These are phyloP conservation scores for Draba incana DNA, from an alignment of 345 rosid species.

Conservation along the genomic window DNA sequence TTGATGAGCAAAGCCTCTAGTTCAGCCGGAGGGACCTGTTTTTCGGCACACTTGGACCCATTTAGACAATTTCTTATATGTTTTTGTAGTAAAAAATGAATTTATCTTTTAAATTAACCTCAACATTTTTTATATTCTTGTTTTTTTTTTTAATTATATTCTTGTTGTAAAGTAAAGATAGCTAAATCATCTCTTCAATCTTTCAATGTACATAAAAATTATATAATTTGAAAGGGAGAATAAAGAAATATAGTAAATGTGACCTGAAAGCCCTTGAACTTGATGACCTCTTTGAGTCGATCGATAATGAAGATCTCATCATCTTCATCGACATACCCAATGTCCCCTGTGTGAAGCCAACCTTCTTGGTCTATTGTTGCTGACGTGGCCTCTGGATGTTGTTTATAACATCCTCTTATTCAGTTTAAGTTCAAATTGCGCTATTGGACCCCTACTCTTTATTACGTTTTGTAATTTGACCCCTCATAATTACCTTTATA, in stretches of 20 bases:
- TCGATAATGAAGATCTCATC: conserved; percentile 85
- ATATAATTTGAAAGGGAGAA: not conserved
- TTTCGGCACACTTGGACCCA: not conserved
- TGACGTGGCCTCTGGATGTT: conserved; percentile 65
- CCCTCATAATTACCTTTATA: no score
- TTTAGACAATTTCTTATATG: no score
- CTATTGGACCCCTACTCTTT: not conserved
- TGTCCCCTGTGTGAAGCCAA: conserved; percentile 94
- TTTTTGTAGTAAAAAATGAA: no score
- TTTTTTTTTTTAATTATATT: no score
- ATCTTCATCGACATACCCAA: conserved; percentile 84
- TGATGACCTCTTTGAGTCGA: conserved; percentile 85
- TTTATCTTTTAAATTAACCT: no score
- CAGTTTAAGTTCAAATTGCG: not conserved
- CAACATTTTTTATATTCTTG: no score
- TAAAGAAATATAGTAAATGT: not conserved
- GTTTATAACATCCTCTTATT: not conserved
- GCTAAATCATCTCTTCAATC: no score
- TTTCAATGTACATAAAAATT: no score
- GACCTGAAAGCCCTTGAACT: conserved; percentile 92
- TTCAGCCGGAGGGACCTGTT: conserved; percentile 92
- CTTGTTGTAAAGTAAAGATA: no score
- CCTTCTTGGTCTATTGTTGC: conserved; percentile 76
- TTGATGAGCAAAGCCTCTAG: conserved; percentile 75
- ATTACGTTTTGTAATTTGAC: not conserved